phyloP scores from a whole-genome alignment of 495 filamentous ascomycete genomes.

The Annulohypoxylon stygium region DNA sequence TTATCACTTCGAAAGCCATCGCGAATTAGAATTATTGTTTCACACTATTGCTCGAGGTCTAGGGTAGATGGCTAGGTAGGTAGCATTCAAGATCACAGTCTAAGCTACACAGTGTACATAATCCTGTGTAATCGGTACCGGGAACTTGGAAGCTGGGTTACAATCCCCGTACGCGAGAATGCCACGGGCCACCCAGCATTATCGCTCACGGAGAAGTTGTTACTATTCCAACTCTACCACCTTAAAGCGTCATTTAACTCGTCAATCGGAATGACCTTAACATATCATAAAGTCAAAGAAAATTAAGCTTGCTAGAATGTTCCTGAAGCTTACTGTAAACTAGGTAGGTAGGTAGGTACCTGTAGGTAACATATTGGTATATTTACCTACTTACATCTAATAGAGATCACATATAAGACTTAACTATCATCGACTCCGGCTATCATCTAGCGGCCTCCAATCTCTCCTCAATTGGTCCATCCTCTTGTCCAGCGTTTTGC shows the following conservation, averaged over 20 bases:
- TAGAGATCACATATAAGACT: no score
- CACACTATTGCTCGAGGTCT: slow-evolving; percentile 3
- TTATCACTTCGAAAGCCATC: neutral
- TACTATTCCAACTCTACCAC: neutral
- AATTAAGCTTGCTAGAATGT: no score
- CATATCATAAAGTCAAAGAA: neutral
- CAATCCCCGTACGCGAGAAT: neutral
- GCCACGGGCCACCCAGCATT: neutral
- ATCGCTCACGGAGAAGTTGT: neutral
- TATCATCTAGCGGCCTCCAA: neutral
- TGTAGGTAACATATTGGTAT: no score
- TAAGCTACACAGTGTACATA: slow-evolving; percentile 12
- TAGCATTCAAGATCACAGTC: slow-evolving; percentile 7
- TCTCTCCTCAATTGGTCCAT: neutral
- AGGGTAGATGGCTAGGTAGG: neutral
- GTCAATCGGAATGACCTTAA: neutral
- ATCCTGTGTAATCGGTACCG: slow-evolving; percentile 7
- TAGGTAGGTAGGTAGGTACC: neutral
- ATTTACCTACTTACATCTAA: neutral
- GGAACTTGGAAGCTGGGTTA: neutral
- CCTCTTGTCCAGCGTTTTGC: neutral
- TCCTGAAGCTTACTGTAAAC: no score
- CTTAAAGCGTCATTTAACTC: no score
- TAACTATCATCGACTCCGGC: no score
- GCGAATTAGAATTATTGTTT: neutral